Evolutionary conservation across 768 basidiomycete species (phyloP), one percentile per base, ranked within the genome.

Genomic region (Leccinum arenicola): DNA sequence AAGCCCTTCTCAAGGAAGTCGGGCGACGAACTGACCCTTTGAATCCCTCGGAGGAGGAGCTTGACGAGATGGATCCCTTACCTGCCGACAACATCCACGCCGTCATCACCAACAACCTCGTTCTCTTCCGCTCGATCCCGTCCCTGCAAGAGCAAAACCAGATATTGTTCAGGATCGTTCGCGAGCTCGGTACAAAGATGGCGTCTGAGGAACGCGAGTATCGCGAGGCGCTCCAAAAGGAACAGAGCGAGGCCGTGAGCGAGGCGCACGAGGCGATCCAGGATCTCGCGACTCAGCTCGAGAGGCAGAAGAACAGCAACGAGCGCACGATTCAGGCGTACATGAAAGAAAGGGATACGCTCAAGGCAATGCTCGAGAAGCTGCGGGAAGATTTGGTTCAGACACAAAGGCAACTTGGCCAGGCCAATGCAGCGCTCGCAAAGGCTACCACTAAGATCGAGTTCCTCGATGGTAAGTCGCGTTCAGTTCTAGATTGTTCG

Each of bases 71-170:
- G 21, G 21, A 23, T 23, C 21, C 21, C 21, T 23, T 23, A 23
- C 21, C 21, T 23, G 21, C 21, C 21, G 21, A 23, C 21, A 23
- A 23, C 21, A 23, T 23, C 21, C 21, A 23, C 21, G 21, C 21
- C 21, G 21, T 98, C 61, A 95, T 98, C 72, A 88, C 91, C 17
- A 90, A 91, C 67, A 83, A 94, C 66, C 84, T 98, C 19, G 90
- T 98, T 25, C 81, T 91, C 35, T 98, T 94, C 85, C 81, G 81
- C 48, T 89, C 87, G 0, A 82, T 98, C 55, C 80, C 83, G 14
- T 78, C 82, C 12, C 76, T 99, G n/a, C 95, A 98, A 68, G 83
- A 87, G 45, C 95, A 96, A 75, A 98, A 98, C 70, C 89, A 92
- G 77, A 90, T 89, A 65, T 76, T 98, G 23, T 77, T 98, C 50